Conservation (phyloP, 768 basidiomycete genomes). For the Lentinula sp. region DNA sequence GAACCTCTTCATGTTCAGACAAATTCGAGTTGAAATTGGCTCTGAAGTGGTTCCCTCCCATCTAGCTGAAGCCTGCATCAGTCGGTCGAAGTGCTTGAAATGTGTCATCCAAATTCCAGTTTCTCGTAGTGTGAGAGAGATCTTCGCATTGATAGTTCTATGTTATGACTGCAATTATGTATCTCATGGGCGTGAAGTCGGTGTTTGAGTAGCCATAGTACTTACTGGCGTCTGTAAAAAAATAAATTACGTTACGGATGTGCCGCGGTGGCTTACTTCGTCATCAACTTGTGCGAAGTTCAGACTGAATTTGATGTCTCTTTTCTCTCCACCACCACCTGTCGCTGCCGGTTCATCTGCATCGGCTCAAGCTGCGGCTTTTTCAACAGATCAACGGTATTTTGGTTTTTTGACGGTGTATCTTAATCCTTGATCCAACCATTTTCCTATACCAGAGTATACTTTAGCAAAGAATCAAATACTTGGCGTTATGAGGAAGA, state of each 20-base stretch:
- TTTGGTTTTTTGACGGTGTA: not conserved
- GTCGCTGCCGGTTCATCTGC: constrained; percentile 47
- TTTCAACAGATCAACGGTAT: constrained; percentile 75
- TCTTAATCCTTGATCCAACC: not conserved
- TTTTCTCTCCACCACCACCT: constrained; percentile 40
- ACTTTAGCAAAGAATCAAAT: constrained; percentile 66
- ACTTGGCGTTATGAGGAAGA: constrained; percentile 91
- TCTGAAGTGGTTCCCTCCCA: too few species aligned
- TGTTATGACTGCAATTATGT: too few species aligned
- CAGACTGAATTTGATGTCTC: constrained; percentile 10
- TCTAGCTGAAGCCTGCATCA: too few species aligned
- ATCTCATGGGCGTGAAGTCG: too few species aligned
- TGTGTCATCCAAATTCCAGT: too few species aligned
- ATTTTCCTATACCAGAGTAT: constrained; percentile 37
- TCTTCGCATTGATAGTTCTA: too few species aligned
- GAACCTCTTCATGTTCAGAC: not conserved
- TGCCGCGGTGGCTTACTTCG: too few species aligned
- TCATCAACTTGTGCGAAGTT: not conserved
- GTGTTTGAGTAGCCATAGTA: too few species aligned
- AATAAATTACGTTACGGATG: too few species aligned
- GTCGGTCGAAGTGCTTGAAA: too few species aligned
- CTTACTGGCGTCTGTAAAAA: too few species aligned
- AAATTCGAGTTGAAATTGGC: not conserved
- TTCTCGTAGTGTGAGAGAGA: too few species aligned
- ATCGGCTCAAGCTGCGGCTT: constrained; percentile 56